Evolutionary conservation across 2,329 filamentous ascomycete genomes (phyloP), one percentile per base, ranked within the genome.

Genomic region (Fusarium fracticaudum): DNA sequence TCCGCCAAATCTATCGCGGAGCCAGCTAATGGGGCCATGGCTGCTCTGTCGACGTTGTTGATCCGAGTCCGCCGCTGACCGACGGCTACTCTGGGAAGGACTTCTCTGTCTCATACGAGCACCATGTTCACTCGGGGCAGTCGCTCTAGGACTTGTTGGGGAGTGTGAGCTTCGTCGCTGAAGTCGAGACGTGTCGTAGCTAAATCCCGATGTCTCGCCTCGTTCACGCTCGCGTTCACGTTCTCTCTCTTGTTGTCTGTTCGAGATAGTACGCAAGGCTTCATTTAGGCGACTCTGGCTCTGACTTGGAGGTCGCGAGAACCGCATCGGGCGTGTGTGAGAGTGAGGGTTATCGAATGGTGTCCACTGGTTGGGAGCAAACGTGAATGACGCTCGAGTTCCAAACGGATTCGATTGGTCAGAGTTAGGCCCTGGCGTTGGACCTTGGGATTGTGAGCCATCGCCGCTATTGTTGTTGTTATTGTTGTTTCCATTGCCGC

Each of bases 1-100:
- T 62, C 79, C 77, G 10, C 80, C 73, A 40, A 87, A 85, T 44
- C 81, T 82, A 48, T 83, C 83, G 53, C 86, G 83, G 26, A 87
- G 74, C 86, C 86, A 87, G 65, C 80, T 79, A 3, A 87, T 72
- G 38, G 85, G 82, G 6, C 84, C 82, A 44, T 79, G 76, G 8
- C 80, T 79, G n/a, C 81, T 79, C 37, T 75, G 73, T 35, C 79
- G 77, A 31, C 45, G 37, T n/a, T 80, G 78, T 24, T 81, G 77
- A 8, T 80, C 79, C 38, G 81, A 80, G 20, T 80, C 78, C 15
- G 64, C 68, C 15, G 62, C 76, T 29, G 75, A 79, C 24, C 73
- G 78, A 33, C 82, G 81, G 48, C 78, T 83, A 65, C 78, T 80
- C 54, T 83, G 76, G 0, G 84, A 84, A 12, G 84, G 83, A 60